Conservation (phyloP, 2,329 filamentous ascomycete genomes). For the Coniochaeta pulveracea region DNA sequence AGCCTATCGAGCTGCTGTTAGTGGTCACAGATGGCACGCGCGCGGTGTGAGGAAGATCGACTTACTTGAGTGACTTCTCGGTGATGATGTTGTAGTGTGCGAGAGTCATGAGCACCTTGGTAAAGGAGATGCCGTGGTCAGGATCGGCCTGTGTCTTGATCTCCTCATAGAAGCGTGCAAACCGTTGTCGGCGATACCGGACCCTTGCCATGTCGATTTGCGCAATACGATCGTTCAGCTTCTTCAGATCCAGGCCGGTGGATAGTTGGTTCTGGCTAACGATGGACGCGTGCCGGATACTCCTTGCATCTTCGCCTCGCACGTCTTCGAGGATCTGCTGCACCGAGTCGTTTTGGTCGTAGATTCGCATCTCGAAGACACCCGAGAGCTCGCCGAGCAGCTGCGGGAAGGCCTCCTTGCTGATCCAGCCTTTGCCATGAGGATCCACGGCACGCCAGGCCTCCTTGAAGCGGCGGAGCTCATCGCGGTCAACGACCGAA, state of each 20-base stretch:
- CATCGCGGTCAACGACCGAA: conserved; percentile 79
- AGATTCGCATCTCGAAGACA: conserved; percentile 94
- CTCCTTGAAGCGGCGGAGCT: conserved; percentile 94
- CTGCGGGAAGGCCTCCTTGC: conserved; percentile 78
- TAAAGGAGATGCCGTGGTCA: conserved; percentile 83
- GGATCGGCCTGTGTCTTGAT: conserved; percentile 87
- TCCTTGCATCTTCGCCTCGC: conserved; percentile 44
- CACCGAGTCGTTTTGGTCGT: conserved; percentile 82
- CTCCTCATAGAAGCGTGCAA: conserved; percentile 96
- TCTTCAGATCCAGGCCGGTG: conserved; percentile 59
- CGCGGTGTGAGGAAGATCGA: neutral
- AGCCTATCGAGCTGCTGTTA: conserved; percentile 41
- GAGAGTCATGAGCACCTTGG: conserved; percentile 83
- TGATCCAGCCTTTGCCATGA: conserved; percentile 81
- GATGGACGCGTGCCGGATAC: conserved; percentile 42
- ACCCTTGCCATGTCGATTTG: conserved; percentile 67
- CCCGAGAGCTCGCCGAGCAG: conserved; percentile 87
- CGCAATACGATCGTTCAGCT: conserved; percentile 61
- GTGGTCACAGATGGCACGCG: conserved; percentile 3
- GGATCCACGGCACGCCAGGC: conserved; percentile 96
- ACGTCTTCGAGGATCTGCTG: conserved; percentile 79
- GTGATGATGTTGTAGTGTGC: conserved; percentile 98
- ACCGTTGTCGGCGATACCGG: conserved; percentile 61
- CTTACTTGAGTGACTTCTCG: conserved; percentile 45
- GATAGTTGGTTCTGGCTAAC: conserved; percentile 37